Percentiles rank a stretch among this genome's conserved stretches.
Evolutionary conservation across 192 early-diverging fungal genomes (phyloP).

Genomic region (Backusella liffmaniae): DNA sequence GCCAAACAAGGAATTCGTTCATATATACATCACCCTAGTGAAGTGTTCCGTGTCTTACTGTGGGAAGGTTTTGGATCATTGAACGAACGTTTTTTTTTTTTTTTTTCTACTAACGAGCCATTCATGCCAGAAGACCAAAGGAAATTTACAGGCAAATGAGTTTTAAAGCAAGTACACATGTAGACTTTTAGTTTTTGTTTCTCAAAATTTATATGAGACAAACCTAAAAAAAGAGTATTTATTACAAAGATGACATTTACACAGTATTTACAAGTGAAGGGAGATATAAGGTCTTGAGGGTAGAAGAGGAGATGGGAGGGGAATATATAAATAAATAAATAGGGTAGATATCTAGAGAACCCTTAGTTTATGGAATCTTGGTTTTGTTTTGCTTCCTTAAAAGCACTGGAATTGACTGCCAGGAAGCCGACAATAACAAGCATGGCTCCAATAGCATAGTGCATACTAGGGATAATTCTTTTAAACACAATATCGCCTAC

Average conservation of each 20-base stretch:
- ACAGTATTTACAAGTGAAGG: background rate
- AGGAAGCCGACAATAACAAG: constrained; percentile 71
- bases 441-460: constrained; percentile 62
- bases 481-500: constrained; percentile 71
- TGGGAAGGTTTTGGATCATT: background rate
- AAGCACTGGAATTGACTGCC: constrained; percentile 52
- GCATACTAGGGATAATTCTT: constrained; percentile 43
- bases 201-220: background rate
- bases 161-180: background rate
- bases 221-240: background rate
- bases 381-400: constrained; percentile 38
- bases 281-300: background rate
- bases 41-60: background rate
- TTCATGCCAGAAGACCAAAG: background rate
- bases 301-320: background rate
- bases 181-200: background rate
- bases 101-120: background rate
- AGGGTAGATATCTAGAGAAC: background rate
- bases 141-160: background rate
- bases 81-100: background rate
- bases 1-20: no score
- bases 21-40: no score
- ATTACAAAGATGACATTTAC: background rate
- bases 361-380: background rate
- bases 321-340: no score